A percentile compares a stretch with the other conserved stretches of the same genome.
phyloP scores from a whole-genome alignment of 75 land plant genomes.

The Sequoiadendron giganteum region DNA sequence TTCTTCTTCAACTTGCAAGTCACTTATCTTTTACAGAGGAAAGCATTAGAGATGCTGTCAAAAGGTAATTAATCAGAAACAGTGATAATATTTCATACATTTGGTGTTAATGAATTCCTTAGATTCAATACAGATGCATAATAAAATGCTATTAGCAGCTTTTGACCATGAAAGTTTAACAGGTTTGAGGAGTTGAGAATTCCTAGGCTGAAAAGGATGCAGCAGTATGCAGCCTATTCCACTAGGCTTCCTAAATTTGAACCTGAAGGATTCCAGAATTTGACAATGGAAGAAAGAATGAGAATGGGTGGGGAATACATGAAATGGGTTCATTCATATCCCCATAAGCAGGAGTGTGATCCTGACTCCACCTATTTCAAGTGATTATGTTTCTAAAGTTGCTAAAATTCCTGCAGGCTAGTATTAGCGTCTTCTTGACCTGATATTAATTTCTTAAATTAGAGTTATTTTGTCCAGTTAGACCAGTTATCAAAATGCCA shows the following conservation, averaged over 20 bases:
- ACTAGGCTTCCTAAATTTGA: not conserved
- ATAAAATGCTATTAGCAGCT: not conserved
- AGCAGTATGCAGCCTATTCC: not conserved
- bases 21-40: not conserved
- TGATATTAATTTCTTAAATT: too few species aligned
- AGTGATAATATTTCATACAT: too few species aligned
- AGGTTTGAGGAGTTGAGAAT: constrained; percentile 10
- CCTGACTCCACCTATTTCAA: constrained; percentile 11
- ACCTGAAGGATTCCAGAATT: not conserved
- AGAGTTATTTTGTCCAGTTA: too few species aligned
- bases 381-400: not conserved
- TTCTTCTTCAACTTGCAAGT: constrained; percentile 23
- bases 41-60: not conserved
- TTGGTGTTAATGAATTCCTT: not conserved
- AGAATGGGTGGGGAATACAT: not conserved
- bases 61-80: not conserved
- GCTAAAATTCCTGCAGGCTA: too few species aligned
- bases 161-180: not conserved
- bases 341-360: not conserved
- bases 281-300: not conserved
- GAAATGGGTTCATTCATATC: not conserved
- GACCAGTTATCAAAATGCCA: too few species aligned
- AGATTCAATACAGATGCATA: too few species aligned
- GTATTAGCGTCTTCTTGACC: too few species aligned
- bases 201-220: constrained; percentile 6